These are phyloP conservation scores for Beauveria brongniartii DNA, from an alignment of 2,329 filamentous ascomycete species.

Conservation along the genomic window DNA sequence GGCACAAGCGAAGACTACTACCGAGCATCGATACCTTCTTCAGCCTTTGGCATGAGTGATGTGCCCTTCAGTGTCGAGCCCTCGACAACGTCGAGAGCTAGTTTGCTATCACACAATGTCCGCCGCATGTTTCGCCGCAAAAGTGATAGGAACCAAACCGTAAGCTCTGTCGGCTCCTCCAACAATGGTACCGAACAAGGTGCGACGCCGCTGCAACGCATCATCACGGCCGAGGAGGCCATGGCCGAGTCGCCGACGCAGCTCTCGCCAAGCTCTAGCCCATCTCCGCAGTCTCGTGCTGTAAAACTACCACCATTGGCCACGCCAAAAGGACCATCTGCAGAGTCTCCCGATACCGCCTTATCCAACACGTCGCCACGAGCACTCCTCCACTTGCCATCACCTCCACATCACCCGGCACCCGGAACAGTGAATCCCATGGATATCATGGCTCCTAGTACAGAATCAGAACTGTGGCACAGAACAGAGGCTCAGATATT, in stretches of 20 bases:
- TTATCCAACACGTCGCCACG: constrained; percentile 12
- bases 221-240: constrained; percentile 13
- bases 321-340: constrained; percentile 7
- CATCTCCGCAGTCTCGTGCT: background rate
- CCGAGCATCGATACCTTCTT: constrained; percentile 31
- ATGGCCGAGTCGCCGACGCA: constrained; percentile 25
- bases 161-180: constrained; percentile 17
- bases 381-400: constrained; percentile 16
- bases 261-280: constrained; percentile 15
- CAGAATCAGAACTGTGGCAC: constrained; percentile 29
- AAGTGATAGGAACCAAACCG: constrained; percentile 23
- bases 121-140: constrained; percentile 29
- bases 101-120: constrained; percentile 28
- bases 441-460: constrained; percentile 41
- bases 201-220: constrained; percentile 10
- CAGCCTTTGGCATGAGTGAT: constrained; percentile 32
- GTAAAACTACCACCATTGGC: background rate
- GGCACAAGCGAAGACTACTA: constrained; percentile 35
- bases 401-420: constrained; percentile 26
- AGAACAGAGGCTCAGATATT: constrained; percentile 29
- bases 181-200: constrained; percentile 5
- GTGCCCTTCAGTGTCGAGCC: constrained; percentile 17
- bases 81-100: constrained; percentile 24
- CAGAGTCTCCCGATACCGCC: constrained; percentile 12
- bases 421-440: constrained; percentile 45